Percentiles rank a stretch among this genome's conserved stretches.
phyloP scores from a whole-genome alignment of 345 rosid genomes.

The Toxicodendron radicans region DNA sequence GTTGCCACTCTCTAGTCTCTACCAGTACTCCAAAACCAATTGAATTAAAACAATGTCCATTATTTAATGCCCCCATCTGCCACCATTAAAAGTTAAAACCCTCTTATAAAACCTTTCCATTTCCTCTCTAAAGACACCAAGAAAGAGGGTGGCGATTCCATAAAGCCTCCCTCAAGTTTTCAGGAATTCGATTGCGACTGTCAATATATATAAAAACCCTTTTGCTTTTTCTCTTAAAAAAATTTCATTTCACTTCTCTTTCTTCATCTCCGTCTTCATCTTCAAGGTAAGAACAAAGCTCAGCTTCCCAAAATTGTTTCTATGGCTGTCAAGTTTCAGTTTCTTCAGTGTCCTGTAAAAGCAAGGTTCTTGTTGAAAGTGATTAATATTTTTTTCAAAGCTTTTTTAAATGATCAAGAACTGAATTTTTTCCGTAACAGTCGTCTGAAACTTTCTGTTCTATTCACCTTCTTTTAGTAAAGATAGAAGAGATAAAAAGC shows the following conservation, averaged over 20 bases:
- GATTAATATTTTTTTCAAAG: too few species aligned
- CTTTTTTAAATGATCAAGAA: too few species aligned
- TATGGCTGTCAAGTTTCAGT: too few species aligned
- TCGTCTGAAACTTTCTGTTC: too few species aligned
- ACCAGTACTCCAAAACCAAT: background rate
- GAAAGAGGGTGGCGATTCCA: background rate
- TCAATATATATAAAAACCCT: constrained; percentile 6
- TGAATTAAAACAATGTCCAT: too few species aligned
- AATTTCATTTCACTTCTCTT: background rate
- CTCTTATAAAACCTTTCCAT: background rate
- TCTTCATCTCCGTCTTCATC: background rate
- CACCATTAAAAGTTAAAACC: background rate
- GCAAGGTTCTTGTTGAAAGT: too few species aligned
- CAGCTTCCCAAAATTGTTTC: too few species aligned
- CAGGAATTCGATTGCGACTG: constrained; percentile 19
- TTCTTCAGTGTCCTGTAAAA: too few species aligned
- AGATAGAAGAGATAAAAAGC: too few species aligned
- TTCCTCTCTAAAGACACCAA: background rate
- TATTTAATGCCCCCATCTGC: background rate
- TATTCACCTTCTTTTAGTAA: too few species aligned
- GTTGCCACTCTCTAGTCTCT: background rate
- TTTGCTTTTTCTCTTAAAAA: constrained; percentile 10
- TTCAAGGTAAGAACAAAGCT: background rate
- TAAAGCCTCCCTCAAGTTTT: constrained; percentile 5
- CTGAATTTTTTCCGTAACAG: too few species aligned